A percentile compares a stretch with the other conserved stretches of the same genome.
Evolutionary conservation across 208 protist genomes (phyloP).

Genomic region (Acanthamoeba polyphaga): DNA sequence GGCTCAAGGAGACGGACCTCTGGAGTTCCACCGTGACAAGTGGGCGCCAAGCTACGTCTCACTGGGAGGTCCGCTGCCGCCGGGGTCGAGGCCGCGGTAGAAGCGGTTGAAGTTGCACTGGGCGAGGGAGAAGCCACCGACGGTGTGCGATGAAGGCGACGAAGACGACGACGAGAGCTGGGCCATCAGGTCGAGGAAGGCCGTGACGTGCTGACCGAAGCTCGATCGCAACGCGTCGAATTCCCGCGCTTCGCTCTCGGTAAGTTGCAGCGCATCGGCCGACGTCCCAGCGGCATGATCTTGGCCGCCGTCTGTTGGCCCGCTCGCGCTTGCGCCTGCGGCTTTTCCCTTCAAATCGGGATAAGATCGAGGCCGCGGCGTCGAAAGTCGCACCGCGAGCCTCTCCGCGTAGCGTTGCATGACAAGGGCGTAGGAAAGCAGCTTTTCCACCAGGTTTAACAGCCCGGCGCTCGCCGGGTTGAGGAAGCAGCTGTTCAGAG

Average conservation of each 20-base stretch:
- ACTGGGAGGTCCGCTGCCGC: no score
- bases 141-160: background rate
- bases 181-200: slow-evolving; percentile 9
- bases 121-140: background rate
- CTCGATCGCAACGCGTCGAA: background rate
- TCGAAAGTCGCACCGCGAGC: background rate
- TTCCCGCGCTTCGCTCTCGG: background rate
- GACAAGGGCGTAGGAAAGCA: slow-evolving; percentile 12
- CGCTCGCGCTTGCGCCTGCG: background rate
- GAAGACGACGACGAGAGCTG: background rate
- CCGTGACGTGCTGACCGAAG: background rate
- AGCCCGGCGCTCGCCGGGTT: background rate
- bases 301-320: background rate
- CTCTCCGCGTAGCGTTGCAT: background rate
- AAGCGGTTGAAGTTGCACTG: slow-evolving; percentile 50
- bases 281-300: background rate
- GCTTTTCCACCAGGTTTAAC: background rate
- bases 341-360: background rate
- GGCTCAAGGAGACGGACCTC: no score
- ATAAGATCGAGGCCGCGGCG: background rate
- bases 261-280: background rate
- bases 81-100: background rate
- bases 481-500: slow-evolving; percentile 40
- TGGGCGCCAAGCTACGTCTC: no score
- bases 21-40: no score